Evolutionary conservation across 2,329 filamentous ascomycete species (phyloP).

Genomic region (Colletotrichum musae): DNA sequence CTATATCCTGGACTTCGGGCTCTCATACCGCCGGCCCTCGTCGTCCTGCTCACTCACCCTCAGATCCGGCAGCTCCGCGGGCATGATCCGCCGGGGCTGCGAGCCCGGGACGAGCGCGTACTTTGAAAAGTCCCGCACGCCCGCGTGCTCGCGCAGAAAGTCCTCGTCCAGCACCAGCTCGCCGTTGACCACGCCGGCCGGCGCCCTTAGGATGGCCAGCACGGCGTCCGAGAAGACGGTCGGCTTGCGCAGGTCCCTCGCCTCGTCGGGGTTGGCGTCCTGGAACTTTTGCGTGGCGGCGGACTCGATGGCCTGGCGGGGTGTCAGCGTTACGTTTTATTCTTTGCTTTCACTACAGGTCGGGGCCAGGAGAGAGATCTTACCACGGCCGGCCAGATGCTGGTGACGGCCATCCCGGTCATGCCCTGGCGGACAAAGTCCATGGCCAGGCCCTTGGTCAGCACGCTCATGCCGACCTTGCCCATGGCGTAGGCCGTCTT

Average conservation of each 20-base stretch:
- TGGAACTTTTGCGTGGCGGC: slow-evolving; percentile 76
- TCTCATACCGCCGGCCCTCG: slow-evolving; percentile 81
- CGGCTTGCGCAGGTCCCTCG: slow-evolving; percentile 75
- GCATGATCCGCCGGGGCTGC: slow-evolving; percentile 83
- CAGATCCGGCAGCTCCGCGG: slow-evolving; percentile 76
- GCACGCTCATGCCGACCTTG: slow-evolving; percentile 85
- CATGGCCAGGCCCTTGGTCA: slow-evolving; percentile 87
- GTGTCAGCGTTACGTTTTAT: too few species aligned
- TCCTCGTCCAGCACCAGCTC: slow-evolving; percentile 84
- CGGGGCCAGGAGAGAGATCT: slow-evolving; percentile 44
- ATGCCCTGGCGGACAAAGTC: slow-evolving; percentile 79
- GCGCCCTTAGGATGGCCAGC: slow-evolving; percentile 76
- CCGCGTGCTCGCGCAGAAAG: slow-evolving; percentile 76
- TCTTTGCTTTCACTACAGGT: too few species aligned
- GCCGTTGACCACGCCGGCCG: slow-evolving; percentile 76
- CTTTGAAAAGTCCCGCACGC: slow-evolving; percentile 78
- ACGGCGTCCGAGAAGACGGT: slow-evolving; percentile 87
- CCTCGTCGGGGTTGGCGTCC: slow-evolving; percentile 58
- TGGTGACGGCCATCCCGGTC: slow-evolving; percentile 81
- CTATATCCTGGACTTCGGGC: slow-evolving; percentile 61
- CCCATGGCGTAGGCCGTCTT: slow-evolving; percentile 88
- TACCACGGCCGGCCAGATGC: slow-evolving; percentile 85
- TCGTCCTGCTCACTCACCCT: slow-evolving; percentile 84
- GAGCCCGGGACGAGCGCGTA: slow-evolving; percentile 79
- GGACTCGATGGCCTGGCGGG: slow-evolving; percentile 74